These are phyloP conservation scores for Cladosporium oxysporum DNA, from an alignment of 2,329 filamentous ascomycete genomes.

Conservation along the genomic window DNA sequence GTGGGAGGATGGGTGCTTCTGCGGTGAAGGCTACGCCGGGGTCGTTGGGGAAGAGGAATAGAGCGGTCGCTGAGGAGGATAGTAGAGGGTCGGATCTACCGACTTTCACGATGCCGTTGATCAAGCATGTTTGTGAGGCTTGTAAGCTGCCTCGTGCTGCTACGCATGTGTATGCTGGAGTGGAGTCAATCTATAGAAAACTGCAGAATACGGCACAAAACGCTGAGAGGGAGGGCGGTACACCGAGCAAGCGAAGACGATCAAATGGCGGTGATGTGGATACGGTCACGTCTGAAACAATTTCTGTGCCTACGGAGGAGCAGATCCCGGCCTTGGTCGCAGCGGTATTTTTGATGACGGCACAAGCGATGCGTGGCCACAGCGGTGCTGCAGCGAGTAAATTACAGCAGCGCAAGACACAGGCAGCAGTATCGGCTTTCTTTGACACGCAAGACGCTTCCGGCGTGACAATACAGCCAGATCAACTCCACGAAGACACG, in stretches of 20 bases:
- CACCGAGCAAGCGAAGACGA: slow-evolving; percentile 8
- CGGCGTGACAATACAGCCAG: neutral
- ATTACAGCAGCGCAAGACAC: neutral
- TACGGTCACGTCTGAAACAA: neutral
- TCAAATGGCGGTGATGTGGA: neutral
- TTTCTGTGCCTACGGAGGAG: neutral
- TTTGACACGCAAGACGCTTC: slow-evolving; percentile 33
- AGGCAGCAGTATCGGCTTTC: neutral
- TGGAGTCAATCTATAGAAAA: slow-evolving; percentile 53
- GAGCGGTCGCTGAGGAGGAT: slow-evolving; percentile 1
- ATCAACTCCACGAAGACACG: slow-evolving; percentile 25
- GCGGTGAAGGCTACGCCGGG: slow-evolving; percentile 8
- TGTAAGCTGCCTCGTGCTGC: slow-evolving; percentile 63
- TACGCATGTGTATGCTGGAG: slow-evolving; percentile 73
- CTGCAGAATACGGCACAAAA: neutral
- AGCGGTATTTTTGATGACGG: neutral
- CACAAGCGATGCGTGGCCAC: neutral
- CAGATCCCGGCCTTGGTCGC: neutral
- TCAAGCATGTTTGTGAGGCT: slow-evolving; percentile 65
- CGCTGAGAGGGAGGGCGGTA: neutral
- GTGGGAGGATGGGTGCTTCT: neutral
- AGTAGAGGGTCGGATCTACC: neutral
- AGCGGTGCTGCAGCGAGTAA: neutral
- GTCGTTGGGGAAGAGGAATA: slow-evolving; percentile 12
- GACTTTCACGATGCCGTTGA: slow-evolving; percentile 30